Conservation (phyloP, 2,329 filamentous ascomycete species). For the Hymenoscyphus scutula region DNA sequence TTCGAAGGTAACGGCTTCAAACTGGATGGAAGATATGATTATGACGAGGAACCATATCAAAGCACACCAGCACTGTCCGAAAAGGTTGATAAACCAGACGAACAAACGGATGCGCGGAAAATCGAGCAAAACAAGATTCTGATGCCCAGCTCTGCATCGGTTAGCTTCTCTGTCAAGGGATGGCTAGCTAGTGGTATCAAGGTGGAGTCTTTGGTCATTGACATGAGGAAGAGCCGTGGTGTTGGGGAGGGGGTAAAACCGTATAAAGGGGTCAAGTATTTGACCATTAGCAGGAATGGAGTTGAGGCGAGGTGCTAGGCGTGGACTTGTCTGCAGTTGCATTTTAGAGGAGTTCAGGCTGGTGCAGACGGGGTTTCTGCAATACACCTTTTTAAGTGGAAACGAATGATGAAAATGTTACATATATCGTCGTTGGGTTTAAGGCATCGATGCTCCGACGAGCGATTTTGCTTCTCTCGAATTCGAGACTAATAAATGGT, state of each 20-base stretch:
- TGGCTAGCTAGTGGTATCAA: conserved; percentile 67
- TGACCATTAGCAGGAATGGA: conserved; percentile 70
- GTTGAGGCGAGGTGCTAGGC: conserved; percentile 59
- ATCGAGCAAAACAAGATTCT: conserved; percentile 68
- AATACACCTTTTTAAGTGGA: conserved; percentile 6
- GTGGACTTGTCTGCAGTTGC: background rate
- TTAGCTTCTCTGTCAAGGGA: conserved; percentile 69
- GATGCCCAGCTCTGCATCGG: conserved; percentile 75
- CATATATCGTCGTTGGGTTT: background rate
- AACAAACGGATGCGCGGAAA: conserved; percentile 51
- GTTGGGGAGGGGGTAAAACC: conserved; percentile 86
- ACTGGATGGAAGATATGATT: conserved; percentile 43
- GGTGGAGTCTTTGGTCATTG: conserved; percentile 65
- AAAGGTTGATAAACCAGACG: conserved; percentile 35
- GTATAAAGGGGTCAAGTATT: conserved; percentile 97
- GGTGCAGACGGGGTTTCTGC: background rate
- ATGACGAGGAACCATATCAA: conserved; percentile 57
- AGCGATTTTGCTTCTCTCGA: background rate
- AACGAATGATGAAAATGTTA: background rate
- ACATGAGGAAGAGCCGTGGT: conserved; percentile 79
- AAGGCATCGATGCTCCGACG: background rate
- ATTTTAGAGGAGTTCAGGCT: conserved; percentile 7
- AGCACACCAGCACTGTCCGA: conserved; percentile 35
- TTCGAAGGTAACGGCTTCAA: conserved; percentile 39
- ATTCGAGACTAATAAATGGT: background rate